Evolutionary conservation across 306 rosid species (phyloP).

Genomic region (Prunus salicina): DNA sequence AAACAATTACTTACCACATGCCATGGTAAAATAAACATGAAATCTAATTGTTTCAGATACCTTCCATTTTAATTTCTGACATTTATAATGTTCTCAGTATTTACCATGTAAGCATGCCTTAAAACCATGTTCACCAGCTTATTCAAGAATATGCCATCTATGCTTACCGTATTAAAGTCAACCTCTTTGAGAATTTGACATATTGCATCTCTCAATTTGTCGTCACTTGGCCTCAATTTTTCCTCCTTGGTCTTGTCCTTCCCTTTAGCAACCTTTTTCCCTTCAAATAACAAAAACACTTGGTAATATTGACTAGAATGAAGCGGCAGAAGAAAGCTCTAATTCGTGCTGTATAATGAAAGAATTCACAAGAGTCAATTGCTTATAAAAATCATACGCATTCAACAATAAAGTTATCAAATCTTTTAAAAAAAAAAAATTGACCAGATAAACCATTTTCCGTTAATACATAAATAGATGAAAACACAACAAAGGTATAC

Average conservation of each 20-base stretch:
- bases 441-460: conserved; percentile 1
- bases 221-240: conserved; percentile 59
- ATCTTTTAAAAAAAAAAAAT: not conserved
- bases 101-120: not conserved
- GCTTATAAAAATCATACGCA: not conserved
- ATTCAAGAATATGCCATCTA: not conserved
- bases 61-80: not conserved
- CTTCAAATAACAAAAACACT: conserved; percentile 26
- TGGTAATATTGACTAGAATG: not conserved
- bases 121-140: not conserved
- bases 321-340: not conserved
- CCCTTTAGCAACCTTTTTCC: conserved; percentile 56
- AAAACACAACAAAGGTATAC: not conserved
- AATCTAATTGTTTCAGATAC: not conserved
- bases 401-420: not conserved
- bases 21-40: not conserved
- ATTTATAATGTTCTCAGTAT: not conserved
- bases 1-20: not conserved
- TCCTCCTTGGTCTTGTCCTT: conserved; percentile 68
- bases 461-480: not conserved
- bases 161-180: conserved; percentile 91
- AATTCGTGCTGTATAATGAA: too few relatives aligned
- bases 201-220: conserved; percentile 69
- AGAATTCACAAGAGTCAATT: not conserved
- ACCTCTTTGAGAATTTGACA: conserved; percentile 94